Evolutionary conservation across 768 basidiomycete genomes (phyloP).

Genomic region (Suillus variegatus): DNA sequence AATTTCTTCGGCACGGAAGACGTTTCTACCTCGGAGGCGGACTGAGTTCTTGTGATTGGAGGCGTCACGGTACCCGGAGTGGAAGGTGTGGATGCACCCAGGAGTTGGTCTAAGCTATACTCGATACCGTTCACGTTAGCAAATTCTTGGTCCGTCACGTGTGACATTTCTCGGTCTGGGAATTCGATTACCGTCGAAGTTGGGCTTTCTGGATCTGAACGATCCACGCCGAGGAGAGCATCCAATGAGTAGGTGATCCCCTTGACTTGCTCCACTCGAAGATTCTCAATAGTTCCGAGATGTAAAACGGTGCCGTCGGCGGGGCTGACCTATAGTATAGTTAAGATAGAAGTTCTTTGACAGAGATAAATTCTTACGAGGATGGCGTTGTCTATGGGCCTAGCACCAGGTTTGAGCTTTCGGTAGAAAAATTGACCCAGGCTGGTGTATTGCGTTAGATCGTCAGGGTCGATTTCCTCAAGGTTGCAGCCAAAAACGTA

Average conservation of each 20-base stretch:
- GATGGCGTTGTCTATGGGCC: constrained; percentile 75
- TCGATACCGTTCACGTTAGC: constrained; percentile 97
- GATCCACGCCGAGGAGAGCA: constrained; percentile 82
- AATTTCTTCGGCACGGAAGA: constrained; percentile 51
- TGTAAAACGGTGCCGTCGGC: constrained; percentile 94
- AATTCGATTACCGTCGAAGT: constrained; percentile 43
- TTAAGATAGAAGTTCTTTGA: background rate
- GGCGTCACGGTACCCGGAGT: constrained; percentile 44
- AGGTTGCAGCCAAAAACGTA: constrained; percentile 93
- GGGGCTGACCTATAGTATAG: constrained; percentile 70
- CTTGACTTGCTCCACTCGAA: constrained; percentile 94
- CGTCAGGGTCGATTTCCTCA: constrained; percentile 80
- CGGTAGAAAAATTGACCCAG: constrained; percentile 98
- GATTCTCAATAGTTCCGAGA: constrained; percentile 80
- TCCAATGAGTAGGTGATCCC: constrained; percentile 97
- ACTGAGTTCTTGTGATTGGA: constrained; percentile 15
- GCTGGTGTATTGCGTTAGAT: constrained; percentile 77
- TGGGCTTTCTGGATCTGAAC: constrained; percentile 43
- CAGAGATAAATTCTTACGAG: constrained; percentile 50
- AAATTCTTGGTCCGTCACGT: constrained; percentile 86
- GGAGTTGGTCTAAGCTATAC: constrained; percentile 88
- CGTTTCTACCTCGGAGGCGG: constrained; percentile 22
- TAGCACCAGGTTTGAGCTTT: constrained; percentile 73
- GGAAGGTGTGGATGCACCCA: constrained; percentile 54
- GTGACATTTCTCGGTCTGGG: constrained; percentile 51